phyloP scores from a whole-genome alignment of 2,329 filamentous ascomycete species.

The Talaromyces sp. region DNA sequence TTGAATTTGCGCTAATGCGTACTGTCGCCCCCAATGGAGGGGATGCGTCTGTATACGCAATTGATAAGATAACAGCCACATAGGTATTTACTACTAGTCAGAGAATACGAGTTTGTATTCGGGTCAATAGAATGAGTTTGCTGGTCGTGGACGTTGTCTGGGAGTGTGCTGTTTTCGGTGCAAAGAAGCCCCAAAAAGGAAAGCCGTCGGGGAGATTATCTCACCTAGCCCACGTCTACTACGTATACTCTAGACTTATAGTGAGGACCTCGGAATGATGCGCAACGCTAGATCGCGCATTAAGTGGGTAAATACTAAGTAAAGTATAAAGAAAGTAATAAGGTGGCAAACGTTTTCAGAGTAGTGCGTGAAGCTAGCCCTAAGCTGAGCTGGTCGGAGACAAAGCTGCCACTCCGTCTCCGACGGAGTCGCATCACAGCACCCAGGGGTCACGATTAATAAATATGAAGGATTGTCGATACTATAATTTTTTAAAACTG shows the following conservation, averaged over 20 bases:
- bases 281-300: background rate
- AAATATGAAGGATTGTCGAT: background rate
- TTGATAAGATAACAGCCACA: background rate
- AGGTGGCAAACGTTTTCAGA: background rate
- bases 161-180: background rate
- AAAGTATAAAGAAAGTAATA: background rate
- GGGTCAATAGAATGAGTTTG: background rate
- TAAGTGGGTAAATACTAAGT: background rate
- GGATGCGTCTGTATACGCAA: background rate
- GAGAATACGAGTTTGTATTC: background rate
- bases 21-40: background rate
- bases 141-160: background rate
- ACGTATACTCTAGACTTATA: background rate
- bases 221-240: background rate
- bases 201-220: background rate
- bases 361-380: background rate
- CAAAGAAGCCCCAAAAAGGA: background rate
- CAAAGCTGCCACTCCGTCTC: constrained; percentile 11
- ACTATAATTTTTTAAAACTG: background rate
- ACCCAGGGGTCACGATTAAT: background rate
- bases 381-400: constrained; percentile 4
- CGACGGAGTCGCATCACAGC: constrained; percentile 10
- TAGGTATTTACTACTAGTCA: background rate
- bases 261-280: background rate
- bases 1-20: background rate